phyloP scores from a whole-genome alignment of 1,284 basidiomycete genomes.

The Papiliotrema laurentii region DNA sequence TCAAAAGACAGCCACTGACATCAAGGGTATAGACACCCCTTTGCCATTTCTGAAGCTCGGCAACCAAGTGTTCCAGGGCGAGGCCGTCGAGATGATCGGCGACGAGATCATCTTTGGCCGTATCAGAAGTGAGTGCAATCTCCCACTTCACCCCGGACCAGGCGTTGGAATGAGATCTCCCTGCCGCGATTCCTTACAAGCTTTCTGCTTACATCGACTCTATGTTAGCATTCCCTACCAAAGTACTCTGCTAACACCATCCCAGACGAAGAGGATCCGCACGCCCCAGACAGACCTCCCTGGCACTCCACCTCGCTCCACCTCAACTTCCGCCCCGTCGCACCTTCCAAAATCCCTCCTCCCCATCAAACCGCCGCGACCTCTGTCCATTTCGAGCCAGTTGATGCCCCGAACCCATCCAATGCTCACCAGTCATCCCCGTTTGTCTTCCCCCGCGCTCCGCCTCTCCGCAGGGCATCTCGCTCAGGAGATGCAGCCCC shows the following conservation, averaged over 20 bases:
- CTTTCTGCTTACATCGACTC: background rate
- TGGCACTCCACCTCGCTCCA: slow-evolving; percentile 13
- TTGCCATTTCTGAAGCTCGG: slow-evolving; percentile 44
- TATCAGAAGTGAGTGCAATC: slow-evolving; percentile 27
- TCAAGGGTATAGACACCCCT: slow-evolving; percentile 44
- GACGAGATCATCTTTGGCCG: slow-evolving; percentile 42
- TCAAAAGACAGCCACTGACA: background rate
- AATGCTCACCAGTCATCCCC: too few relatives aligned
- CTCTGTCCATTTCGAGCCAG: too few relatives aligned
- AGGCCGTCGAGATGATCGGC: slow-evolving; percentile 37
- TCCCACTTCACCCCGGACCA: background rate
- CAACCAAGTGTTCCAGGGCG: slow-evolving; percentile 42
- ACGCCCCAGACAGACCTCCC: slow-evolving; percentile 15
- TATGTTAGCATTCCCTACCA: too few relatives aligned
- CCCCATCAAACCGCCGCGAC: too few relatives aligned
- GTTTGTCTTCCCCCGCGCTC: too few relatives aligned
- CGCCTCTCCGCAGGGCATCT: too few relatives aligned
- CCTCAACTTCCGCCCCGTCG: slow-evolving; percentile 19
- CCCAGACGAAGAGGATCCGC: slow-evolving; percentile 22
- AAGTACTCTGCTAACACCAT: too few relatives aligned
- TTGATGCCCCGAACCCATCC: too few relatives aligned
- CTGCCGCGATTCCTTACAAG: background rate
- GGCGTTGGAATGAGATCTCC: too few relatives aligned
- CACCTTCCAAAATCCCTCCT: too few relatives aligned
- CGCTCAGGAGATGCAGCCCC: too few relatives aligned